phyloP scores from a whole-genome alignment of 805 yeast genomes.

The Candida peoriensis region DNA sequence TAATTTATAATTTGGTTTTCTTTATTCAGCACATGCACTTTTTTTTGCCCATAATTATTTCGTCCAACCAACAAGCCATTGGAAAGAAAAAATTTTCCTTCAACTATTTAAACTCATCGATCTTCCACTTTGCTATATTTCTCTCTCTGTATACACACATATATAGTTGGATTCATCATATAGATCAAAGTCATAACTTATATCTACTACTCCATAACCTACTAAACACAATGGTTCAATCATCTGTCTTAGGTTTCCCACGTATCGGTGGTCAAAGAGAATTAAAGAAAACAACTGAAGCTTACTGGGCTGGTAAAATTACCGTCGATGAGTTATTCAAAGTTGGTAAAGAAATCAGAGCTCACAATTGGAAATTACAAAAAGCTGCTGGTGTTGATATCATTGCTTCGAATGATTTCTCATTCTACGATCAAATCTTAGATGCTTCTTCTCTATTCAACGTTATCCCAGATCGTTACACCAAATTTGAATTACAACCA shows the following conservation, averaged over 20 bases:
- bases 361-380: slow-evolving; percentile 96
- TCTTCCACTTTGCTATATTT: neutral
- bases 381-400: slow-evolving; percentile 94
- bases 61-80: no score
- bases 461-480: slow-evolving; percentile 94
- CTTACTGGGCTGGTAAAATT: slow-evolving; percentile 97
- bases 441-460: slow-evolving; percentile 91
- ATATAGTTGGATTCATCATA: no score
- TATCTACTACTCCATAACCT: neutral
- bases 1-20: no score
- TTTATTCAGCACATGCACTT: no score
- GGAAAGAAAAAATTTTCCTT: slow-evolving; percentile 1
- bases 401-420: slow-evolving; percentile 97
- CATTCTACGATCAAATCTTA: slow-evolving; percentile 95
- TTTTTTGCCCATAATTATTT: no score
- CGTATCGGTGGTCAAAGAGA: slow-evolving; percentile 99
- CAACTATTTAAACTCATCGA: slow-evolving; percentile 1
- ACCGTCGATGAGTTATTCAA: slow-evolving; percentile 80
- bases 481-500: slow-evolving; percentile 82
- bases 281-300: slow-evolving; percentile 97
- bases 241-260: slow-evolving; percentile 99
- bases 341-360: slow-evolving; percentile 94
- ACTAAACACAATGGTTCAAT: slow-evolving; percentile 69
- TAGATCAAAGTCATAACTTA: neutral
- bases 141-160: no score